Evolutionary conservation across 192 early-diverging fungal species (phyloP).

Genomic region (Linnemannia zychae): DNA sequence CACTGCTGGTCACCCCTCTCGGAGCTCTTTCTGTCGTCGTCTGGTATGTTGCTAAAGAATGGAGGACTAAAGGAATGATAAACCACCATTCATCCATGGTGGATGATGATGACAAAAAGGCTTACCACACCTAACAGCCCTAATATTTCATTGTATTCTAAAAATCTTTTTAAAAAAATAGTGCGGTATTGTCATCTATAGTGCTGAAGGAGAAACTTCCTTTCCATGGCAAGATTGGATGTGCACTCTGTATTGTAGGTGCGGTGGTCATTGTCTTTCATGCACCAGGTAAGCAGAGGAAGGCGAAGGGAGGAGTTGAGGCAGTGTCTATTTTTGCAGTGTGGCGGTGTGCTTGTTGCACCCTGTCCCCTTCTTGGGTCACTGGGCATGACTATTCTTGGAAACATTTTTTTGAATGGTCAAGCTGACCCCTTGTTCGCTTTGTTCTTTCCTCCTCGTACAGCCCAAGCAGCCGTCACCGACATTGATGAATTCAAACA

Average conservation of each 20-base stretch:
- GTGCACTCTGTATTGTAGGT: conserved; percentile 74
- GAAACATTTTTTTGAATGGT: background rate
- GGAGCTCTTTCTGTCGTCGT: conserved; percentile 93
- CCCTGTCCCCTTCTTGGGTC: background rate
- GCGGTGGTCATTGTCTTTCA: conserved; percentile 67
- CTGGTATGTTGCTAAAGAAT: conserved; percentile 56
- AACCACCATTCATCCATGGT: background rate
- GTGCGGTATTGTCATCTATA: conserved; percentile 71
- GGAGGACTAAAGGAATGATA: background rate
- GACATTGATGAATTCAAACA: conserved; percentile 84
- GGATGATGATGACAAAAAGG: background rate
- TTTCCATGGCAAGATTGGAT: conserved; percentile 75
- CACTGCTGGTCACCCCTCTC: conserved; percentile 96
- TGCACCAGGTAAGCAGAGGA: conserved; percentile 55
- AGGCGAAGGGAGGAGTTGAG: background rate
- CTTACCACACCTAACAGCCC: background rate
- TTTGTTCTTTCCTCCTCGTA: background rate
- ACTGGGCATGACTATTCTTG: background rate
- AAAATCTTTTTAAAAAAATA: conserved; percentile 11
- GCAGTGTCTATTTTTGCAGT: background rate
- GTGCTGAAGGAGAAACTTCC: conserved; percentile 76
- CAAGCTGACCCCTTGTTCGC: background rate
- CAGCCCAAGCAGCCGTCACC: conserved; percentile 73
- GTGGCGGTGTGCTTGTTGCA: background rate
- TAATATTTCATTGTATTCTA: background rate